A percentile compares a stretch with the other conserved stretches of the same genome.
These are phyloP conservation scores for Wallacemonas sp. DNA, from an alignment of 208 protist genomes.

Conservation along the genomic window DNA sequence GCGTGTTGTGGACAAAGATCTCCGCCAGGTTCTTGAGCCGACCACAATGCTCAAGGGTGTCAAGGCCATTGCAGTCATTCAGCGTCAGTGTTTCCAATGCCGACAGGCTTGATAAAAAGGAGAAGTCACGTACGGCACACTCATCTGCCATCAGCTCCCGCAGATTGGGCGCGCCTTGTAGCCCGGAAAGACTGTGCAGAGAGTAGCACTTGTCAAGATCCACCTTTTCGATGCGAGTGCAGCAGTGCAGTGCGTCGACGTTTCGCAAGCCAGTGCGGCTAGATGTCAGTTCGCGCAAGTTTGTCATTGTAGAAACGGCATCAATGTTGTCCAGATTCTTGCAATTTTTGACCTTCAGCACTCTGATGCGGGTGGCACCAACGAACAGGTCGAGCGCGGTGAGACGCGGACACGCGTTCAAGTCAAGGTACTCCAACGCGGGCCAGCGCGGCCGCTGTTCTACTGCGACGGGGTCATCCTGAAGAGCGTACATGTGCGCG, in stretches of 20 bases:
- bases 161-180: not conserved
- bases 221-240: not conserved
- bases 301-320: not conserved
- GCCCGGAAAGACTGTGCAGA: not conserved
- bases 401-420: not conserved
- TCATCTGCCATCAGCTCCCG: not conserved
- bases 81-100: not conserved
- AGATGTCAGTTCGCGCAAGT: conserved; percentile 2
- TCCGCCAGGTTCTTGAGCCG: not conserved
- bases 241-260: not conserved
- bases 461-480: not conserved
- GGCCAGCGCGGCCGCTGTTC: not conserved
- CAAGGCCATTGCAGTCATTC: not conserved
- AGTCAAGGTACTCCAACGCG: not conserved
- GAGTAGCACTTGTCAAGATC: not conserved
- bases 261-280: conserved; percentile 2
- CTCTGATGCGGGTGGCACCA: not conserved
- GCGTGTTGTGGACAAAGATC: too few relatives aligned
- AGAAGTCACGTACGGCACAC: not conserved
- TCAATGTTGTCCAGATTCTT: conserved; percentile 4
- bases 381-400: not conserved
- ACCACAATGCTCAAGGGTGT: not conserved
- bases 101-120: not conserved
- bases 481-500: not conserved
- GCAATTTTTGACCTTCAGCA: conserved; percentile 11